These are phyloP conservation scores for Apiospora sp. DNA, from an alignment of 2,329 filamentous ascomycete species.

Conservation along the genomic window DNA sequence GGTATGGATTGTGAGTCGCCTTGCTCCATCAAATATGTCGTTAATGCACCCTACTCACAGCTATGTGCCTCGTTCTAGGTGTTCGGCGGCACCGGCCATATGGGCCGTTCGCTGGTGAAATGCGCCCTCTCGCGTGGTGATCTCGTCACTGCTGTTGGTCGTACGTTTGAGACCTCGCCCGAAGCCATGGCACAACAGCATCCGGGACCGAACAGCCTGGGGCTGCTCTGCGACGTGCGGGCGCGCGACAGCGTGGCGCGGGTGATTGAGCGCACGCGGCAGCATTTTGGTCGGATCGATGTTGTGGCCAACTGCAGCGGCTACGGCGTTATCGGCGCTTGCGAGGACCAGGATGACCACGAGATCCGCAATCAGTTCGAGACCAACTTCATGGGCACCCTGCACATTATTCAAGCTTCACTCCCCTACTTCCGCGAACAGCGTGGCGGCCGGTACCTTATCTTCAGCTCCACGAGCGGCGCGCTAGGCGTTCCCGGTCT, in stretches of 20 bases:
- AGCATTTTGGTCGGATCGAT: conserved; percentile 82
- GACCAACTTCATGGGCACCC: conserved; percentile 95
- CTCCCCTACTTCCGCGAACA: conserved; percentile 87
- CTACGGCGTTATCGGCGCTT: conserved; percentile 93
- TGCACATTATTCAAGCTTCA: conserved; percentile 91
- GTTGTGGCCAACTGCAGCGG: conserved; percentile 93
- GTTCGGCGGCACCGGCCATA: conserved; percentile 96
- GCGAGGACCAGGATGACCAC: conserved; percentile 95
- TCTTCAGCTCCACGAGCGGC: conserved; percentile 92
- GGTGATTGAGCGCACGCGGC: conserved; percentile 74
- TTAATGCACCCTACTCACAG: not conserved
- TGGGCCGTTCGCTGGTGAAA: conserved; percentile 90
- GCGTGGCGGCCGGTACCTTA: conserved; percentile 81
- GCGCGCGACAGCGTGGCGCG: conserved; percentile 78
- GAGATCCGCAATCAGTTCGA: conserved; percentile 96
- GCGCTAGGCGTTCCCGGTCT: conserved; percentile 92
- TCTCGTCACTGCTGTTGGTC: conserved; percentile 84
- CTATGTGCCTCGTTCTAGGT: conserved; percentile 60
- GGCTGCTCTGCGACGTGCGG: conserved; percentile 89
- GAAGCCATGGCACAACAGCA: conserved; percentile 77
- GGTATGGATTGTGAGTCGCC: conserved; percentile 83
- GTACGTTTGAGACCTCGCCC: conserved; percentile 77
- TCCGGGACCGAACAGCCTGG: conserved; percentile 69
- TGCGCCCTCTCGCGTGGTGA: conserved; percentile 82
- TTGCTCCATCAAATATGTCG: conserved; percentile 17